Conservation (phyloP, 495 filamentous ascomycete genomes). For the Daldinia loculata region DNA sequence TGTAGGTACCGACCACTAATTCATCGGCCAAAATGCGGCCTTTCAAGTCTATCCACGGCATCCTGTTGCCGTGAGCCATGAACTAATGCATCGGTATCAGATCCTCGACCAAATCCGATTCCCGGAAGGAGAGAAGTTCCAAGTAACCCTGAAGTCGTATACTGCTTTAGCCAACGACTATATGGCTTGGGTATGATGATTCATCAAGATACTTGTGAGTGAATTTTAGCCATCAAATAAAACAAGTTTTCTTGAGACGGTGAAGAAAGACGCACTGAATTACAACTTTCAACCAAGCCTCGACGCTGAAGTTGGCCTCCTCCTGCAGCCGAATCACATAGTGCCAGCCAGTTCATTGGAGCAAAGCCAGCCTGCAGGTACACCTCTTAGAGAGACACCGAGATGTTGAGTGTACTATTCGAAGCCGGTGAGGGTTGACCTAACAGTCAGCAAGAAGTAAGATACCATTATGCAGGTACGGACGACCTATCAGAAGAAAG, state of each 20-base stretch:
- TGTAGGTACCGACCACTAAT: neutral
- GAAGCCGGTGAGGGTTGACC: slow-evolving; percentile 14
- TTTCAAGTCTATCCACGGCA: neutral
- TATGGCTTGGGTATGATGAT: neutral
- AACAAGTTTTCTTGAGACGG: neutral
- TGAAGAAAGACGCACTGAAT: slow-evolving; percentile 1
- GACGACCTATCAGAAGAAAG: slow-evolving; percentile 14
- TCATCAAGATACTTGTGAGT: neutral
- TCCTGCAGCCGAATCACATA: slow-evolving; percentile 11
- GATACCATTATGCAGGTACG: slow-evolving; percentile 10
- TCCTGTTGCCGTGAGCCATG: neutral
- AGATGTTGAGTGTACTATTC: neutral
- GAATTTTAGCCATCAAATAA: neutral
- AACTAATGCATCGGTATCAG: slow-evolving; percentile 7
- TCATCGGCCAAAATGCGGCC: neutral
- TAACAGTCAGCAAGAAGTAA: slow-evolving; percentile 22
- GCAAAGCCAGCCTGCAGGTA: slow-evolving; percentile 1
- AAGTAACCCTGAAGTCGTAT: neutral
- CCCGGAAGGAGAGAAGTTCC: neutral
- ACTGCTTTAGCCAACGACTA: neutral
- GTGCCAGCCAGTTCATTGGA: slow-evolving; percentile 9
- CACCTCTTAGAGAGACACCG: neutral
- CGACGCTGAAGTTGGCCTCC: slow-evolving; percentile 3
- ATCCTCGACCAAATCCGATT: neutral
- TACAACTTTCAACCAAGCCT: neutral